These are phyloP conservation scores for Penicillium sp. DNA, from an alignment of 2,329 filamentous ascomycete species.

Conservation along the genomic window DNA sequence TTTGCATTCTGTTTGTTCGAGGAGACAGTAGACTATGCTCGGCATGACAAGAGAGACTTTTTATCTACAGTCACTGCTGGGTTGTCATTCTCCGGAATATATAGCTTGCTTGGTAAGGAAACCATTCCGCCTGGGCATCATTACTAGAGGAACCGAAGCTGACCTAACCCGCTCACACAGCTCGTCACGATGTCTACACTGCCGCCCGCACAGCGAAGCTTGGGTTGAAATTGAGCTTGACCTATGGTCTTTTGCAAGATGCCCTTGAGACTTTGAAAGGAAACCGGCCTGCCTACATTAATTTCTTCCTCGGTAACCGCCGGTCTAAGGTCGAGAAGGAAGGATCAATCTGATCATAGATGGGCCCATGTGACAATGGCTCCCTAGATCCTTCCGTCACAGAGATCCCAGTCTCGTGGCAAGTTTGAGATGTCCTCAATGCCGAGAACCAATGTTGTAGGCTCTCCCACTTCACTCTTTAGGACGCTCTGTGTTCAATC, in stretches of 20 bases:
- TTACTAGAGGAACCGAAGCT: conserved; percentile 4
- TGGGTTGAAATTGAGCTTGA: conserved; percentile 74
- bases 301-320: conserved; percentile 57
- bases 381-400: too few relatives aligned
- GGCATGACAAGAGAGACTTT: conserved; percentile 64
- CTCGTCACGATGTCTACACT: conserved; percentile 74
- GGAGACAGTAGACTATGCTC: conserved; percentile 73
- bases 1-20: conserved; percentile 77
- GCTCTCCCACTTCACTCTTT: not conserved
- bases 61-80: conserved; percentile 79
- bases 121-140: conserved; percentile 1
- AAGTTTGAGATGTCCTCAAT: not conserved
- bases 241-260: conserved; percentile 81
- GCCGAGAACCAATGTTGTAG: not conserved
- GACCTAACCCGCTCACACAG: conserved; percentile 43
- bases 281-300: conserved; percentile 70
- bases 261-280: conserved; percentile 66
- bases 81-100: conserved; percentile 77
- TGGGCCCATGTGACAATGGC: not conserved
- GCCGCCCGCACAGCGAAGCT: conserved; percentile 75
- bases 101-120: conserved; percentile 77
- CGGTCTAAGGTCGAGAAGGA: conserved; percentile 22
- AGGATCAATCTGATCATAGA: conserved; percentile 14
- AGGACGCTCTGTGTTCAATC: not conserved
- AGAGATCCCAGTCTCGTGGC: not conserved